These are phyloP conservation scores for Podospora sp. DNA, from an alignment of 495 filamentous ascomycete species.

Conservation along the genomic window DNA sequence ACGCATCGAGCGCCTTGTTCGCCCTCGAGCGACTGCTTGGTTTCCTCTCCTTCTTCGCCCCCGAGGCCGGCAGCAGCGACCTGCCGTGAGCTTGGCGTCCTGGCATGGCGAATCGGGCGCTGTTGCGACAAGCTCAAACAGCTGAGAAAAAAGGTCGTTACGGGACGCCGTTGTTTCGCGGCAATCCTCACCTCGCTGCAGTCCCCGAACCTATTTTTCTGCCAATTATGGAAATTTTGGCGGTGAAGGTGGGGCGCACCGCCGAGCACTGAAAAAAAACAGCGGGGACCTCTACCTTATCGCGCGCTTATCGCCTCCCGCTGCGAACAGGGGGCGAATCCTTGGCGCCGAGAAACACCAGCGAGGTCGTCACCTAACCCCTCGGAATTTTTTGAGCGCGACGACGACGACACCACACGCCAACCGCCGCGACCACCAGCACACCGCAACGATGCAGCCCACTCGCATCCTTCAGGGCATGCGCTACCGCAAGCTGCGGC, in stretches of 20 bases:
- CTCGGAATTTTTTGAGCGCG: neutral
- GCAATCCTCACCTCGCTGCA: neutral
- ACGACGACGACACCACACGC: neutral
- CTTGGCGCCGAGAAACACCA: neutral
- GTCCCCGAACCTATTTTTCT: slow-evolving; percentile 33
- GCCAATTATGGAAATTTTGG: slow-evolving; percentile 33
- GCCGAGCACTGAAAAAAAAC: neutral
- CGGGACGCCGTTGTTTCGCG: neutral
- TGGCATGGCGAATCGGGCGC: slow-evolving; percentile 56
- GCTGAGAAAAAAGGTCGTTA: neutral
- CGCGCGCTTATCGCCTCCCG: neutral
- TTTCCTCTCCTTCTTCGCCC: slow-evolving; percentile 34
- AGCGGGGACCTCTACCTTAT: neutral
- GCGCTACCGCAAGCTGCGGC: slow-evolving; percentile 61
- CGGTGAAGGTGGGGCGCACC: slow-evolving; percentile 32
- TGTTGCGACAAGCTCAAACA: neutral
- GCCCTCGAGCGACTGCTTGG: slow-evolving; percentile 35
- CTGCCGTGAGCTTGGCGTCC: slow-evolving; percentile 66
- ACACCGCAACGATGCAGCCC: slow-evolving; percentile 58
- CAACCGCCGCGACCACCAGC: neutral
- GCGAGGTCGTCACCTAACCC: neutral
- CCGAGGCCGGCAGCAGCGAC: slow-evolving; percentile 44
- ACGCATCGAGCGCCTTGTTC: slow-evolving; percentile 73
- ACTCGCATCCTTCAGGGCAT: slow-evolving; percentile 68
- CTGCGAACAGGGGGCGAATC: neutral